Percentiles rank a stretch among this genome's conserved stretches.
Evolutionary conservation across 2,329 filamentous ascomycete species (phyloP).

Genomic region (Sclerotinia glacialis): DNA sequence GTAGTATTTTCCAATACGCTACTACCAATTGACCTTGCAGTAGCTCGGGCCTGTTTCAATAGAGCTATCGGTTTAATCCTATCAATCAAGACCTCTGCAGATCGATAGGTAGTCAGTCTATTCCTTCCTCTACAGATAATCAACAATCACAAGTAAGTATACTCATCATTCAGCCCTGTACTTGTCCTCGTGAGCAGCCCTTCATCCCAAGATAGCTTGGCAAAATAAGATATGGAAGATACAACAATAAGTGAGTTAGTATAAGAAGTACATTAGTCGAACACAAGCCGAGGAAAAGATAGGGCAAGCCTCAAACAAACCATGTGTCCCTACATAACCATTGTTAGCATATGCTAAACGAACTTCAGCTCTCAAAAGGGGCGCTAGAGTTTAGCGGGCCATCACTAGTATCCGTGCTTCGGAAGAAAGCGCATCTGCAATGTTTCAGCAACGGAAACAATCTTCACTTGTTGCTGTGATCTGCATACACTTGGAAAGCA

Average conservation of each 20-base stretch:
- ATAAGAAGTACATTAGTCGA: neutral
- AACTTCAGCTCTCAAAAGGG: slow-evolving; percentile 1
- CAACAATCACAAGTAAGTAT: neutral
- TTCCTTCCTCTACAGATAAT: neutral
- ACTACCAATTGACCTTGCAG: neutral
- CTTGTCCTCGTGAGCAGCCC: neutral
- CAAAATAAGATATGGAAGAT: neutral
- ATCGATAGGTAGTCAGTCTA: no score
- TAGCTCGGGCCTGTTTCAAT: neutral
- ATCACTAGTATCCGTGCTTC: slow-evolving; percentile 4
- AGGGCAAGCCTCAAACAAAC: neutral
- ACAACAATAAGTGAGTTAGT: neutral
- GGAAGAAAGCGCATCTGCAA: neutral
- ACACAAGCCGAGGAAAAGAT: neutral
- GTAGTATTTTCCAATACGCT: neutral
- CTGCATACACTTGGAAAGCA: neutral
- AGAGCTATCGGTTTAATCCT: neutral
- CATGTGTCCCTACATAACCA: neutral
- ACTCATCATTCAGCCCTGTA: neutral
- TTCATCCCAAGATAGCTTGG: neutral
- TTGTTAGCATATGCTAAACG: neutral
- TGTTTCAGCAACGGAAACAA: slow-evolving; percentile 17
- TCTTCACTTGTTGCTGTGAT: neutral
- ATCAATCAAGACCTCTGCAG: neutral
- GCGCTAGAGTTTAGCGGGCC: neutral